Evolutionary conservation across 2,329 filamentous ascomycete species (phyloP).

Genomic region (Balansia obtecta): DNA sequence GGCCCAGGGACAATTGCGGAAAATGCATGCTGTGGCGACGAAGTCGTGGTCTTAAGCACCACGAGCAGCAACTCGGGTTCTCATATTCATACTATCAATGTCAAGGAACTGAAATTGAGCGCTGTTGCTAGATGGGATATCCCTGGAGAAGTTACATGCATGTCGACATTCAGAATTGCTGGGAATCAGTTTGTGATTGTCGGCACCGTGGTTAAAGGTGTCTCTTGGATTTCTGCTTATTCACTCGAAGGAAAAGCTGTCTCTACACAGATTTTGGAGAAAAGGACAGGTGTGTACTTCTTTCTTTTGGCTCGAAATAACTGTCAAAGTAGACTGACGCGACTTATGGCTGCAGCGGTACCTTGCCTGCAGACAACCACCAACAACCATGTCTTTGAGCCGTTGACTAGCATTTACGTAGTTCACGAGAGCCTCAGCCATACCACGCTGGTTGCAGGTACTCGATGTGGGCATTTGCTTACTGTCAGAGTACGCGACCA

Average conservation of each 20-base stretch:
- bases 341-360: neutral
- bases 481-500: slow-evolving; percentile 20
- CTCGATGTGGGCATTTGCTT: slow-evolving; percentile 38
- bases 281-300: neutral
- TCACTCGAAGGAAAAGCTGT: slow-evolving; percentile 14
- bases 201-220: slow-evolving; percentile 21
- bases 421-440: slow-evolving; percentile 16
- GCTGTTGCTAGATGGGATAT: slow-evolving; percentile 20
- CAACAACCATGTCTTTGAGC: slow-evolving; percentile 17
- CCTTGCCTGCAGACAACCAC: neutral
- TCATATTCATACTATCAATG: slow-evolving; percentile 25
- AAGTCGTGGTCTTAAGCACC: slow-evolving; percentile 30
- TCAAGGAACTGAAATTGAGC: slow-evolving; percentile 21
- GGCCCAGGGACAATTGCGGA: slow-evolving; percentile 20
- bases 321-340: neutral
- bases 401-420: slow-evolving; percentile 33
- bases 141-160: slow-evolving; percentile 36
- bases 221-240: slow-evolving; percentile 22
- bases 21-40: slow-evolving; percentile 28
- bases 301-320: neutral
- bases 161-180: slow-evolving; percentile 22
- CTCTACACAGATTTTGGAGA: slow-evolving; percentile 6
- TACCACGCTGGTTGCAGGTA: slow-evolving; percentile 31
- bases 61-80: slow-evolving; percentile 24
- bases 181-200: slow-evolving; percentile 18